phyloP scores from a whole-genome alignment of 306 rosid species.

The Ammopiptanthus mongolicus region DNA sequence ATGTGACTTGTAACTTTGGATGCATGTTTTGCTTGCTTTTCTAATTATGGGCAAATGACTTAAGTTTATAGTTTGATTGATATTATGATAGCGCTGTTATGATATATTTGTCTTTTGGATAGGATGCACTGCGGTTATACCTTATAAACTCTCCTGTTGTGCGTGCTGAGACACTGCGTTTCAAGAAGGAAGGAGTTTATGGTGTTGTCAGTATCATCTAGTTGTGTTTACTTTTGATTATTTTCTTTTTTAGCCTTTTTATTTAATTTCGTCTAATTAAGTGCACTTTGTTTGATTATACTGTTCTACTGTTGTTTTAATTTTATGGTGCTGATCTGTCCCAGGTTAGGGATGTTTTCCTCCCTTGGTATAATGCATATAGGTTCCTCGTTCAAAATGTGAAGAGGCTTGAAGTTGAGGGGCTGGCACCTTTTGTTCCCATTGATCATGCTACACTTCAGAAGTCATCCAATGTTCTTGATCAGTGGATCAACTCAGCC shows the following conservation, averaged over 20 bases:
- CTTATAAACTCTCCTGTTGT: constrained; percentile 95
- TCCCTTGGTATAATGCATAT: constrained; percentile 97
- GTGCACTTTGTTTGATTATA: background rate
- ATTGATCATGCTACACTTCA: constrained; percentile 62
- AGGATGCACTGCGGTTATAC: constrained; percentile 92
- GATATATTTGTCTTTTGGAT: constrained; percentile 19
- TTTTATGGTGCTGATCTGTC: constrained; percentile 22
- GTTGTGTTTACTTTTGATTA: background rate
- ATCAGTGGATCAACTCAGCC: constrained; percentile 97
- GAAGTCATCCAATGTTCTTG: constrained; percentile 88
- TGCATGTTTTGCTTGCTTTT: constrained; percentile 9
- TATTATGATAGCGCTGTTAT: background rate
- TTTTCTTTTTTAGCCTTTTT: background rate
- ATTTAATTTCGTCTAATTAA: background rate
- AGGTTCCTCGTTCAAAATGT: constrained; percentile 94
- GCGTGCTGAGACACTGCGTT: constrained; percentile 90
- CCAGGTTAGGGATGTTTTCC: constrained; percentile 94
- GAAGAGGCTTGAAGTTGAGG: constrained; percentile 89
- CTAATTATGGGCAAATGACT: background rate
- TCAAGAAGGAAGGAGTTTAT: constrained; percentile 95
- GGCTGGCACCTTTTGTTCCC: constrained; percentile 61
- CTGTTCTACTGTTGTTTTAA: background rate
- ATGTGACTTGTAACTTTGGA: constrained; percentile 1
- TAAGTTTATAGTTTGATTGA: background rate
- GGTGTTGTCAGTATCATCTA: constrained; percentile 78